Evolutionary conservation across 805 yeast genomes (phyloP).

Genomic region (Spathaspora girioi): DNA sequence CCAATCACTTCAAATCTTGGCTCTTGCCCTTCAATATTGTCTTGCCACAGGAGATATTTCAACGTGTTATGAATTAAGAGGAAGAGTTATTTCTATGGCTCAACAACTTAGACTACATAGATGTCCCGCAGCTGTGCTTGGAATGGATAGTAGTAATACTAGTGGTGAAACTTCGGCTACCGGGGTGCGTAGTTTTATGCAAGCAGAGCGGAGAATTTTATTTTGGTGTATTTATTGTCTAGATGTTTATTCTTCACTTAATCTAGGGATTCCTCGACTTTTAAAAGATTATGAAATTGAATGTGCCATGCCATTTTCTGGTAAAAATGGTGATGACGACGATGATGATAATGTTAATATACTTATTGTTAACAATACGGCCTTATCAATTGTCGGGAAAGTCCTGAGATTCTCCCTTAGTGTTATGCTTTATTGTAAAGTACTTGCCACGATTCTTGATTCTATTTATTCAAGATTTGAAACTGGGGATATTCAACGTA

Average conservation of each 20-base stretch:
- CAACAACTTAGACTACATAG: slow-evolving; percentile 82
- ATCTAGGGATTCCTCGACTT: slow-evolving; percentile 78
- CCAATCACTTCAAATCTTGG: slow-evolving; percentile 64
- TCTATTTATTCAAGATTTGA: slow-evolving; percentile 62
- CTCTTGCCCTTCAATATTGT: slow-evolving; percentile 68
- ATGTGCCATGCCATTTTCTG: slow-evolving; percentile 74
- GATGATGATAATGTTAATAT: slow-evolving; percentile 50
- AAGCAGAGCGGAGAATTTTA: slow-evolving; percentile 75
- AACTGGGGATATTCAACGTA: slow-evolving; percentile 20
- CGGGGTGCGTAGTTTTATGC: slow-evolving; percentile 51
- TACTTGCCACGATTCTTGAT: slow-evolving; percentile 71
- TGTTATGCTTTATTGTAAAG: slow-evolving; percentile 65
- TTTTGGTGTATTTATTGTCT: slow-evolving; percentile 83
- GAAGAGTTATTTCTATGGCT: slow-evolving; percentile 74
- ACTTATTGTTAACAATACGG: slow-evolving; percentile 55
- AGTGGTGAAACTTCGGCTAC: slow-evolving; percentile 11
- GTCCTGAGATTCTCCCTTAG: slow-evolving; percentile 62
- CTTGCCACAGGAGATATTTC: slow-evolving; percentile 69
- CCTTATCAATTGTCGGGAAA: slow-evolving; percentile 63
- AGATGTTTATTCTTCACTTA: slow-evolving; percentile 71
- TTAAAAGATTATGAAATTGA: slow-evolving; percentile 79
- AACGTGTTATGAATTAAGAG: slow-evolving; percentile 72
- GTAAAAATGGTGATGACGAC: slow-evolving; percentile 28
- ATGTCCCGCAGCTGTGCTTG: slow-evolving; percentile 81
- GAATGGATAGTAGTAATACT: slow-evolving; percentile 40